Evolutionary conservation across 2,329 filamentous ascomycete species (phyloP).

Genomic region (Neopestalotiopsis sp.): DNA sequence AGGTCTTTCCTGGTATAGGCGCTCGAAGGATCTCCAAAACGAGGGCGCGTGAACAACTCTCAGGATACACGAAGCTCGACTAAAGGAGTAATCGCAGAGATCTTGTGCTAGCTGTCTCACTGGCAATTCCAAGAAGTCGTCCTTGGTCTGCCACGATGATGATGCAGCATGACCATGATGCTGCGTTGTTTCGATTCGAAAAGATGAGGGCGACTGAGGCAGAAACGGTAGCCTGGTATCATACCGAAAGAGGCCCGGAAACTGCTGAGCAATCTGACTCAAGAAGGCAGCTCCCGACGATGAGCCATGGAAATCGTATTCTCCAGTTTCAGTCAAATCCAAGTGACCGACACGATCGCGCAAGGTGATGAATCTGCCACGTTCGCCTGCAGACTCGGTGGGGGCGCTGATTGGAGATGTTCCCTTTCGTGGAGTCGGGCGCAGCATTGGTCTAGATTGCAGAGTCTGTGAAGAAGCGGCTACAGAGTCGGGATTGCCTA

Average conservation of each 20-base stretch:
- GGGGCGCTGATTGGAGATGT: background rate
- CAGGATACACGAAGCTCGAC: slow-evolving; percentile 61
- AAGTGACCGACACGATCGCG: slow-evolving; percentile 16
- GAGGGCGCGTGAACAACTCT: slow-evolving; percentile 81
- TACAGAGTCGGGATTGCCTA: background rate
- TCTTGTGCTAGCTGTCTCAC: slow-evolving; percentile 30
- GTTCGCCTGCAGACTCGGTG: background rate
- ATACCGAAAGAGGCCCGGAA: slow-evolving; percentile 18
- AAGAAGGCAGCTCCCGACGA: slow-evolving; percentile 22
- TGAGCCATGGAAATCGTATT: slow-evolving; percentile 20
- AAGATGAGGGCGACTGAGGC: slow-evolving; percentile 10
- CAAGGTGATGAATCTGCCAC: slow-evolving; percentile 15
- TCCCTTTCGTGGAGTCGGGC: background rate
- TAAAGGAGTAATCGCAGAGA: slow-evolving; percentile 60
- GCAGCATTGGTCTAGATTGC: background rate
- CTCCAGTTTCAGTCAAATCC: slow-evolving; percentile 17
- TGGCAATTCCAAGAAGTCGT: slow-evolving; percentile 13
- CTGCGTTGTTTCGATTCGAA: background rate
- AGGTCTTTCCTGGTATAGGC: slow-evolving; percentile 73
- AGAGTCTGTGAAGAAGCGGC: background rate
- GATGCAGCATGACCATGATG: background rate
- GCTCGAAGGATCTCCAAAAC: slow-evolving; percentile 79
- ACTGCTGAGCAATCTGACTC: slow-evolving; percentile 18
- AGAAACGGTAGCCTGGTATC: slow-evolving; percentile 21
- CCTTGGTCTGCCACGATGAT: slow-evolving; percentile 1